These are phyloP conservation scores for Fusarium oxysporum DNA, from an alignment of 2,329 filamentous ascomycete species.

Conservation along the genomic window DNA sequence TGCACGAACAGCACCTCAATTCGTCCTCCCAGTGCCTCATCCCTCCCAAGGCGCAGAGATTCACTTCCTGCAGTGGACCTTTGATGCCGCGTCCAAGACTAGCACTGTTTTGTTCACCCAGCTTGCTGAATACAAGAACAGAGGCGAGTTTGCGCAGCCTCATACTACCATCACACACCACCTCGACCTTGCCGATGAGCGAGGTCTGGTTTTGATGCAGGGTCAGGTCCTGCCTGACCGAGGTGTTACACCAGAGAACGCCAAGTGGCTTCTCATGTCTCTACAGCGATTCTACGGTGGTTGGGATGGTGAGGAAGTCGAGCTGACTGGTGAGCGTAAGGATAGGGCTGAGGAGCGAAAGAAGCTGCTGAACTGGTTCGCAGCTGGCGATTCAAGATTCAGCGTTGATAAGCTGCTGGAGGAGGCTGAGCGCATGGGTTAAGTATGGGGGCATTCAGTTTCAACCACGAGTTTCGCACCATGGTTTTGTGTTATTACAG, in stretches of 20 bases:
- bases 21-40: conserved; percentile 88
- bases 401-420: conserved; percentile 87
- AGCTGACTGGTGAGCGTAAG: conserved; percentile 54
- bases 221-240: conserved; percentile 81
- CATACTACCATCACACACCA: conserved; percentile 97
- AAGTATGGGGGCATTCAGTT: conserved; percentile 18
- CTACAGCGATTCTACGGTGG: conserved; percentile 93
- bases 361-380: conserved; percentile 84
- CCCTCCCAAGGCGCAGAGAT: conserved; percentile 81
- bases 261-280: conserved; percentile 91
- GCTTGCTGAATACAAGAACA: conserved; percentile 89
- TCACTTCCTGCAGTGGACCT: conserved; percentile 96
- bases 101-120: conserved; percentile 92
- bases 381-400: conserved; percentile 80
- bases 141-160: conserved; percentile 89
- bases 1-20: conserved; percentile 83
- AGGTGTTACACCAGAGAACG: conserved; percentile 83
- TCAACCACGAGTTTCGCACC: not conserved
- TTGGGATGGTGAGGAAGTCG: conserved; percentile 60
- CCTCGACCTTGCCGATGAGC: conserved; percentile 78
- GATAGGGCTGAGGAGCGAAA: conserved; percentile 72
- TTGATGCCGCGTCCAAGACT: conserved; percentile 74
- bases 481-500: not conserved
- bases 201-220: conserved; percentile 87
- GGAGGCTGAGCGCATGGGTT: conserved; percentile 84